Conservation (phyloP, 1,284 basidiomycete genomes). For the Ganoderma boninense region DNA sequence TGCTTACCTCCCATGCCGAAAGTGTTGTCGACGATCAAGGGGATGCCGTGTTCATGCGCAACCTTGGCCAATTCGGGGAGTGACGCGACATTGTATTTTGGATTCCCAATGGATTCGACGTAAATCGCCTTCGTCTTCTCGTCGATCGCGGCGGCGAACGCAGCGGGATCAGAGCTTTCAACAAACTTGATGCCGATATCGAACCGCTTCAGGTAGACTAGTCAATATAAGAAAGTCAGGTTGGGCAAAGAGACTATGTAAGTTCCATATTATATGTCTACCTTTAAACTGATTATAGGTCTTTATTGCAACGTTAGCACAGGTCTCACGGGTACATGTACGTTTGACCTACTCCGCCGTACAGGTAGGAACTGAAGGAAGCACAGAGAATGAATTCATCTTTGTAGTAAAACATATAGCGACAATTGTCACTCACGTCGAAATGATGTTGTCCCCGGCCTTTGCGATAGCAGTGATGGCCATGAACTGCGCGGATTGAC, state of each 20-base stretch:
- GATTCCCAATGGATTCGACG: constrained; percentile 89
- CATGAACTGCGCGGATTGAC: constrained; percentile 86
- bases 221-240: not conserved
- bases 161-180: constrained; percentile 64
- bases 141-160: constrained; percentile 79
- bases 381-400: not conserved
- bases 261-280: constrained; percentile 40
- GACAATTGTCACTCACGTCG: constrained; percentile 56
- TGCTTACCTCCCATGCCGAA: constrained; percentile 82
- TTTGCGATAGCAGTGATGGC: constrained; percentile 72
- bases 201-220: constrained; percentile 81
- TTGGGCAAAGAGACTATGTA: not conserved
- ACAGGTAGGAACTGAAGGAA: constrained; percentile 60
- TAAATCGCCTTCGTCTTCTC: constrained; percentile 84
- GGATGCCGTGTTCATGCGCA: constrained; percentile 80
- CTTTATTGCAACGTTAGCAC: constrained; percentile 38
- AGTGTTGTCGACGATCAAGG: constrained; percentile 90
- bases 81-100: constrained; percentile 77
- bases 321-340: constrained; percentile 8
- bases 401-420: not conserved
- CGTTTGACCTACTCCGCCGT: constrained; percentile 63
- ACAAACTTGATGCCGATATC: constrained; percentile 87
- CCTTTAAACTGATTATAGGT: constrained; percentile 93
- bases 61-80: constrained; percentile 79
- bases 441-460: constrained; percentile 83